A percentile compares a stretch with the other conserved stretches of the same genome.
Evolutionary conservation across 768 basidiomycete genomes (phyloP).

Genomic region (Pseudohyphozyma bogoriensis): DNA sequence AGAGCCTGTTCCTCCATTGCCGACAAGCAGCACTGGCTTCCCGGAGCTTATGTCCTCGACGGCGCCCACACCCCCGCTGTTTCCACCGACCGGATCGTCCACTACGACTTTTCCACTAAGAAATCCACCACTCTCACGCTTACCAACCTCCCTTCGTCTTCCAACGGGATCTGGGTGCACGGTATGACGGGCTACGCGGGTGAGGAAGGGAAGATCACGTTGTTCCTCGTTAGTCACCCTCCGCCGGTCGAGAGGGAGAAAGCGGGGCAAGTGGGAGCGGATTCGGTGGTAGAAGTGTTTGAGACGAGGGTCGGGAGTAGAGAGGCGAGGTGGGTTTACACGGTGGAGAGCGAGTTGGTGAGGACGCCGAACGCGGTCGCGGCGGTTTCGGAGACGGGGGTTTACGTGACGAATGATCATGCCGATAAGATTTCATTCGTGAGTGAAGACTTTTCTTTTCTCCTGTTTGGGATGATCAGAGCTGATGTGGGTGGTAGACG

Average conservation of each 20-base stretch:
- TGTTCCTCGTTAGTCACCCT: constrained; percentile 66
- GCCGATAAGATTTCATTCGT: constrained; percentile 50
- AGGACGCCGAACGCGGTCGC: constrained; percentile 61
- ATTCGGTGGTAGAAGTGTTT: constrained; percentile 63
- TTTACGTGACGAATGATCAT: constrained; percentile 64
- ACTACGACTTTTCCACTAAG: constrained; percentile 6
- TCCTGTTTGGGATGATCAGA: background rate
- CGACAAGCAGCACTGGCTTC: constrained; percentile 1
- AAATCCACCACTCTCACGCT: constrained; percentile 3
- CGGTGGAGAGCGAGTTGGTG: constrained; percentile 50
- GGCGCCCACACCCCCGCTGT: background rate
- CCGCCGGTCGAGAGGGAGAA: constrained; percentile 42
- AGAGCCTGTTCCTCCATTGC: constrained; percentile 10
- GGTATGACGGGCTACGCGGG: constrained; percentile 56
- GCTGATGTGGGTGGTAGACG: background rate
- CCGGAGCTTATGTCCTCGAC: constrained; percentile 9
- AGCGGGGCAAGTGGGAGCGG: constrained; percentile 49
- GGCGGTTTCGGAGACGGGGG: constrained; percentile 57
- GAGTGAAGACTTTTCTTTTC: constrained; percentile 31
- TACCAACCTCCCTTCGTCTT: constrained; percentile 9
- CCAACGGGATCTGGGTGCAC: constrained; percentile 42
- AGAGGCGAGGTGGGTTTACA: constrained; percentile 48
- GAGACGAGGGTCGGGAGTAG: constrained; percentile 45
- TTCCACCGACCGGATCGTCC: constrained; percentile 10
- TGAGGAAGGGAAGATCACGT: constrained; percentile 47